Percentiles rank a stretch among this genome's conserved stretches.
Evolutionary conservation across 2,329 filamentous ascomycete genomes (phyloP).

Genomic region (Neophaeococcomyces mojaviensis): DNA sequence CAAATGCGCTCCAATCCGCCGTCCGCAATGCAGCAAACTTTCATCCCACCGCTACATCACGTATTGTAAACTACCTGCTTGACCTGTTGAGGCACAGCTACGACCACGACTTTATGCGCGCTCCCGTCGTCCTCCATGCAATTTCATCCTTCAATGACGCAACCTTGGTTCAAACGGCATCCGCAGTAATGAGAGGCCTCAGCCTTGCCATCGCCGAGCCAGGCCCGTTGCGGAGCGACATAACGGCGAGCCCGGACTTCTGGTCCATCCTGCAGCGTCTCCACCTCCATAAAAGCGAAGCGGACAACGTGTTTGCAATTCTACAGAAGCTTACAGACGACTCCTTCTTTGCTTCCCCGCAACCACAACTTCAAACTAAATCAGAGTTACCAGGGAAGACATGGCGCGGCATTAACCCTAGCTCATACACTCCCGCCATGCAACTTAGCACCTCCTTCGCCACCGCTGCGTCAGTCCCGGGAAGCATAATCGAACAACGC

Average conservation of each 20-base stretch:
- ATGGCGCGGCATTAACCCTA: slow-evolving; percentile 59
- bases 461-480: slow-evolving; percentile 60
- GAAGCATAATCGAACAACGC: slow-evolving; percentile 22
- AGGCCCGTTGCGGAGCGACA: slow-evolving; percentile 74
- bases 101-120: slow-evolving; percentile 82
- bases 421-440: slow-evolving; percentile 90
- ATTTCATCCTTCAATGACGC: slow-evolving; percentile 82
- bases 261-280: slow-evolving; percentile 82
- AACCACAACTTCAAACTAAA: slow-evolving; percentile 67
- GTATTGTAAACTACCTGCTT: slow-evolving; percentile 80
- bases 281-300: slow-evolving; percentile 60
- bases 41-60: slow-evolving; percentile 75
- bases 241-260: slow-evolving; percentile 94
- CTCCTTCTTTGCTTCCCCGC: not conserved
- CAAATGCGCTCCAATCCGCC: slow-evolving; percentile 70
- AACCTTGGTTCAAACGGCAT: slow-evolving; percentile 65
- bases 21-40: slow-evolving; percentile 71
- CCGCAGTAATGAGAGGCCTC: slow-evolving; percentile 70
- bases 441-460: slow-evolving; percentile 83
- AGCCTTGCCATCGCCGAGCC: slow-evolving; percentile 71
- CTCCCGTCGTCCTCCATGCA: slow-evolving; percentile 82
- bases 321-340: slow-evolving; percentile 33
- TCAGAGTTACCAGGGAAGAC: slow-evolving; percentile 58
- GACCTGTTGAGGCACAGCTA: slow-evolving; percentile 76
- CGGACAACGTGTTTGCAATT: slow-evolving; percentile 76